Evolutionary conservation across 2,329 filamentous ascomycete species (phyloP).

Genomic region (Xenosphaeropsis pyriputrescens): DNA sequence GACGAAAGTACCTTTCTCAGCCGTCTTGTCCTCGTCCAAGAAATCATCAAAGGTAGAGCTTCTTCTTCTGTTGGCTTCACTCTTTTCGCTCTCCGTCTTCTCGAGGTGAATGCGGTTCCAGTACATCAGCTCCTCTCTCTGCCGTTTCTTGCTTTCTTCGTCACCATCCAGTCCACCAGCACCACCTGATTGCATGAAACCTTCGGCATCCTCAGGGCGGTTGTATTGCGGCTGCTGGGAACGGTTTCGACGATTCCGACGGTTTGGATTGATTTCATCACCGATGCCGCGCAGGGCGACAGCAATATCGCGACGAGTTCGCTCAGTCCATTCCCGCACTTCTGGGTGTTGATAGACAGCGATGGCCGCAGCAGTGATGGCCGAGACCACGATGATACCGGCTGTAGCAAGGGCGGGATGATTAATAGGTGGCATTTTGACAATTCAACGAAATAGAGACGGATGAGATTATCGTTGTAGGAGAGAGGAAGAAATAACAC

Average conservation of each 20-base stretch:
- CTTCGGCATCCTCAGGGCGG: conserved; percentile 50
- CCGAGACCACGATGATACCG: conserved; percentile 16
- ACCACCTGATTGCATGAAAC: conserved; percentile 37
- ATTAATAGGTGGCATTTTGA: conserved; percentile 6
- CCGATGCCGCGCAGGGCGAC: conserved; percentile 43
- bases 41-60: conserved; percentile 11
- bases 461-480: too few relatives aligned
- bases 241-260: conserved; percentile 15
- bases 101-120: conserved; percentile 44
- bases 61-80: conserved; percentile 9
- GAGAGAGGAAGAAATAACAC: too few relatives aligned
- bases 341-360: conserved; percentile 48
- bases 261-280: conserved; percentile 35
- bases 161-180: conserved; percentile 42
- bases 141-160: conserved; percentile 42
- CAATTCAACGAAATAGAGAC: too few relatives aligned
- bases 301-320: conserved; percentile 45
- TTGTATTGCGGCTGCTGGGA: conserved; percentile 39
- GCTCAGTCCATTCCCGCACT: conserved; percentile 43
- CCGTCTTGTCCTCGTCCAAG: conserved; percentile 31
- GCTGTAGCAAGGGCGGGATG: conserved; percentile 16
- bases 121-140: conserved; percentile 50
- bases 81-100: conserved; percentile 25
- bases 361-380: conserved; percentile 18
- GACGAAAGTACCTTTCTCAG: conserved; percentile 38